Conservation (phyloP, 805 yeast species). For the Metschnikowia continentalis region DNA sequence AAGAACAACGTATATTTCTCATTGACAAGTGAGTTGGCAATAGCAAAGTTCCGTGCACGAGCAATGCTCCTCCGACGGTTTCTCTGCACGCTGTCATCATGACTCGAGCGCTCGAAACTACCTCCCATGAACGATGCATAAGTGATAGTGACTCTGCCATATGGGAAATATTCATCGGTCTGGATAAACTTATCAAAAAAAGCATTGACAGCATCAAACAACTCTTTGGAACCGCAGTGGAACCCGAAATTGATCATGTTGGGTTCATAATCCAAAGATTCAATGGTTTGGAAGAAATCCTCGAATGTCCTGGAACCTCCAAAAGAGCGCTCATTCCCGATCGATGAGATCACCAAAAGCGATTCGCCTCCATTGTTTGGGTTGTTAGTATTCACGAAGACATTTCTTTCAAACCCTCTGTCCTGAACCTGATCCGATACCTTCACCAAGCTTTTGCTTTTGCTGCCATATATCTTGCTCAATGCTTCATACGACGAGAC, state of each 20-base stretch:
- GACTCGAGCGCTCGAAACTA: conserved; percentile 10
- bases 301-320: conserved; percentile 31
- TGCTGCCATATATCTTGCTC: not conserved
- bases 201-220: conserved; percentile 19
- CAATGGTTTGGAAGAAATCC: conserved; percentile 30
- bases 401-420: not conserved
- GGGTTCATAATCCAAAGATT: conserved; percentile 23
- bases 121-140: conserved; percentile 13
- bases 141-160: conserved; percentile 11
- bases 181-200: conserved; percentile 16
- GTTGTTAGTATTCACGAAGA: conserved; percentile 2
- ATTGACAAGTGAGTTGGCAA: conserved; percentile 22
- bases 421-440: not conserved
- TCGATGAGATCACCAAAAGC: conserved; percentile 20
- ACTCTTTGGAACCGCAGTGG: conserved; percentile 27
- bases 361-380: conserved; percentile 4
- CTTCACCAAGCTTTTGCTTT: not conserved
- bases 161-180: conserved; percentile 1
- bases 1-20: conserved; percentile 34
- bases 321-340: conserved; percentile 31
- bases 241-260: conserved; percentile 23
- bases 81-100: conserved; percentile 23
- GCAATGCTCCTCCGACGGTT: conserved; percentile 35
- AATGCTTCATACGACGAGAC: not conserved
- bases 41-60: conserved; percentile 32